Evolutionary conservation across 2,329 filamentous ascomycete species (phyloP).

Genomic region (Biscogniauxia marginata): DNA sequence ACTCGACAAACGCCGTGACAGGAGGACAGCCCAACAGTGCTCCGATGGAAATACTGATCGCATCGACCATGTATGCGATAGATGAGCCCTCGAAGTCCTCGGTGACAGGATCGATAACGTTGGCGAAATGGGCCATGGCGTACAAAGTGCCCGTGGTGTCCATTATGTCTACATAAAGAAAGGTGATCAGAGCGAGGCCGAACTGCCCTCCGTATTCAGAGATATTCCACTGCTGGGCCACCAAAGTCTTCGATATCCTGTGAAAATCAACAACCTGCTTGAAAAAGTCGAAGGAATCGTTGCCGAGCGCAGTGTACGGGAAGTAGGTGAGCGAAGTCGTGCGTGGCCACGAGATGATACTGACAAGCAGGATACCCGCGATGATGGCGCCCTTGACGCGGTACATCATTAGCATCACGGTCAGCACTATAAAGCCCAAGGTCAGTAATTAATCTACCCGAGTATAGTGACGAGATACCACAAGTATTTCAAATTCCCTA

Average conservation of each 20-base stretch:
- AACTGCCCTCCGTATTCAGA: conserved; percentile 70
- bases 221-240: conserved; percentile 73
- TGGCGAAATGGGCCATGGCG: conserved; percentile 83
- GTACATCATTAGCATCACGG: conserved; percentile 78
- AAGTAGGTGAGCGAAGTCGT: conserved; percentile 77
- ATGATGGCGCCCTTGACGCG: conserved; percentile 86
- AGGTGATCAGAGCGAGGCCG: conserved; percentile 80
- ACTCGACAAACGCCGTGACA: conserved; percentile 85
- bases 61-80: conserved; percentile 80
- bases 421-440: conserved; percentile 51
- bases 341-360: conserved; percentile 85
- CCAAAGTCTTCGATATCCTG: conserved; percentile 66
- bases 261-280: conserved; percentile 85
- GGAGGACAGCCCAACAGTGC: conserved; percentile 75
- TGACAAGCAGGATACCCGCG: conserved; percentile 77
- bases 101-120: conserved; percentile 76
- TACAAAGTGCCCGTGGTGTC: conserved; percentile 85
- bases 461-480: too few species aligned
- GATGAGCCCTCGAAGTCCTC: conserved; percentile 87
- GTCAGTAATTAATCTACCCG: not conserved
- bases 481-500: too few species aligned
- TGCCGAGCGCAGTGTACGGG: conserved; percentile 67
- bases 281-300: conserved; percentile 80
- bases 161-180: conserved; percentile 87
- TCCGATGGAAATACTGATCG: conserved; percentile 74